A percentile compares a stretch with the other conserved stretches of the same genome.
These are phyloP conservation scores for Termitomyces sp. DNA, from an alignment of 768 basidiomycete genomes.

Conservation along the genomic window DNA sequence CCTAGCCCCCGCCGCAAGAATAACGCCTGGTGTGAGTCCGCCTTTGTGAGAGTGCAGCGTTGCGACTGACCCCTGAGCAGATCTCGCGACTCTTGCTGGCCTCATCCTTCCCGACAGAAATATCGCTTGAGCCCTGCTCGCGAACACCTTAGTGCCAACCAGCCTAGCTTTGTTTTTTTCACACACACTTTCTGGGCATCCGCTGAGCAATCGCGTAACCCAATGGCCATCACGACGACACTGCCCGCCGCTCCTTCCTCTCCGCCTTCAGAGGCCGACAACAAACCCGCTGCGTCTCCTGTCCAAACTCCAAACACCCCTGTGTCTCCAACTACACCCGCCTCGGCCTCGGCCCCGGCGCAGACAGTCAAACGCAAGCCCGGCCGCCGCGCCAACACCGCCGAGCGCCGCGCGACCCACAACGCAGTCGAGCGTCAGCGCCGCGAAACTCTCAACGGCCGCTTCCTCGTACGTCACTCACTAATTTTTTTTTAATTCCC, in stretches of 20 bases:
- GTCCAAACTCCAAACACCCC: conserved; percentile 37
- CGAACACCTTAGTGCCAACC: conserved; percentile 29
- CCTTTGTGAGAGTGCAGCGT: fast-evolving
- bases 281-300: conserved; percentile 6
- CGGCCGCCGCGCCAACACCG: conserved; percentile 88
- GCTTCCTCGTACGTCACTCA: conserved; percentile 71
- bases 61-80: conserved; percentile 26
- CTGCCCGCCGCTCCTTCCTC: conserved; percentile 7
- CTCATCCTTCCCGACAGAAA: conserved; percentile 49
- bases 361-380: conserved; percentile 74
- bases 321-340: conserved; percentile 26
- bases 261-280: too few species aligned
- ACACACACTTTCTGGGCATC: neutral
- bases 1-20: conserved; percentile 45
- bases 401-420: conserved; percentile 93
- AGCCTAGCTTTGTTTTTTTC: too few species aligned
- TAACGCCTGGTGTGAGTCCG: conserved; percentile 44
- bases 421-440: conserved; percentile 96
- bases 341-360: conserved; percentile 7
- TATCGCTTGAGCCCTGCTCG: conserved; percentile 78
- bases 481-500: conserved; percentile 3
- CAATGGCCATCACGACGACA: too few species aligned
- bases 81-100: conserved; percentile 96
- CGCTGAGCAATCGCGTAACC: neutral
- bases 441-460: conserved; percentile 87